These are phyloP conservation scores for Lepraria neglecta DNA, from an alignment of 495 filamentous ascomycete genomes.

Conservation along the genomic window DNA sequence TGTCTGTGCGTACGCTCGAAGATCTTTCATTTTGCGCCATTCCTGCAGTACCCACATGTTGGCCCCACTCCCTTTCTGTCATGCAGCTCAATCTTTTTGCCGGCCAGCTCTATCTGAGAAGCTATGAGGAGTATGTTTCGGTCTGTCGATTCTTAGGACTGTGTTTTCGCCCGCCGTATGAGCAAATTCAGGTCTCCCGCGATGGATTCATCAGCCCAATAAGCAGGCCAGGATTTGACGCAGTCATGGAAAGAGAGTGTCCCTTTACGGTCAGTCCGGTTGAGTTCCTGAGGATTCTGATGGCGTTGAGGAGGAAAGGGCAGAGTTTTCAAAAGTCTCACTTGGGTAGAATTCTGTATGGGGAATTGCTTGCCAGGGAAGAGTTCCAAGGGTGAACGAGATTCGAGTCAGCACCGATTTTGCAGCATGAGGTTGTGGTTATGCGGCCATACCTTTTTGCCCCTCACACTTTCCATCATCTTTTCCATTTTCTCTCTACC, in stretches of 20 bases:
- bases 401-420: too few relatives aligned
- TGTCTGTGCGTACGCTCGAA: conserved; percentile 42
- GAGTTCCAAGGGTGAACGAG: background rate
- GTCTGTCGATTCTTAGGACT: conserved; percentile 51
- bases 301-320: conserved; percentile 47
- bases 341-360: conserved; percentile 46
- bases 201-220: conserved; percentile 42
- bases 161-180: conserved; percentile 23
- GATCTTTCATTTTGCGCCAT: conserved; percentile 39
- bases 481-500: too few relatives aligned
- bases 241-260: conserved; percentile 24
- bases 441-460: too few relatives aligned
- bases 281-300: conserved; percentile 44
- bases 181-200: conserved; percentile 31
- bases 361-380: conserved; percentile 34
- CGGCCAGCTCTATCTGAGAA: conserved; percentile 56
- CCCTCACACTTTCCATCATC: too few relatives aligned
- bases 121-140: conserved; percentile 46
- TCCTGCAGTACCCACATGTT: conserved; percentile 16
- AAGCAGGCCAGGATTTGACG: conserved; percentile 29
- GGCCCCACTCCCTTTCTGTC: conserved; percentile 16
- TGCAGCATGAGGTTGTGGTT: too few relatives aligned
- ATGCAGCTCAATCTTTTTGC: conserved; percentile 59
- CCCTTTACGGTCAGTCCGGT: conserved; percentile 47
- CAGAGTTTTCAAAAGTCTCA: conserved; percentile 49